These are phyloP conservation scores for Kwoniella botswanensis DNA, from an alignment of 768 basidiomycete genomes.

Conservation along the genomic window DNA sequence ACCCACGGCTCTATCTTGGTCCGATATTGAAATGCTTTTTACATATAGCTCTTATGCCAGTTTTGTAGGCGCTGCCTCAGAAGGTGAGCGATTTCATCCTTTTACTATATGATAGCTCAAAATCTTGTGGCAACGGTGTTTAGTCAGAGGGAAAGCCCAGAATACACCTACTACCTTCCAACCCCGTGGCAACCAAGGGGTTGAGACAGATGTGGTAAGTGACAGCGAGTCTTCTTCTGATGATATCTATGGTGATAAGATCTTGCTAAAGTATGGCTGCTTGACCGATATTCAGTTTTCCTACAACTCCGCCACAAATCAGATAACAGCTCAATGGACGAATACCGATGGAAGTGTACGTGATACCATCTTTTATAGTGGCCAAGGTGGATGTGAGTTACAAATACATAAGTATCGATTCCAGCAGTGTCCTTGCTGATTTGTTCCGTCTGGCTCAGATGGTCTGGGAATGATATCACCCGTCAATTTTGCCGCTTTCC, in stretches of 20 bases:
- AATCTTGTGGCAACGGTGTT: no score
- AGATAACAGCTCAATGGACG: slow-evolving; percentile 3
- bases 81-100: background rate
- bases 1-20: background rate
- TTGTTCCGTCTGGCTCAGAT: background rate
- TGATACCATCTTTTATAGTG: slow-evolving; percentile 3
- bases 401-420: no score
- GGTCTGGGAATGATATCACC: slow-evolving; percentile 4
- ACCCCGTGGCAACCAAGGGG: background rate
- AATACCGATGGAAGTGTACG: background rate
- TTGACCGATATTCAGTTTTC: background rate
- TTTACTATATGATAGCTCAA: no score
- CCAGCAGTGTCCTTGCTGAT: background rate
- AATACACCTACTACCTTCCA: background rate
- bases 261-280: no score
- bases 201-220: background rate
- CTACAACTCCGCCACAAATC: background rate
- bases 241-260: no score
- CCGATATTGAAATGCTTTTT: background rate
- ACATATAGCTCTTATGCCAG: background rate
- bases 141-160: background rate
- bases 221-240: background rate
- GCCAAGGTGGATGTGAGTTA: slow-evolving; percentile 1
- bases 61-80: background rate
- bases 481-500: background rate